These are phyloP conservation scores for Discostella pseudostelligera DNA, from an alignment of 108 stramenopile species.

Conservation along the genomic window DNA sequence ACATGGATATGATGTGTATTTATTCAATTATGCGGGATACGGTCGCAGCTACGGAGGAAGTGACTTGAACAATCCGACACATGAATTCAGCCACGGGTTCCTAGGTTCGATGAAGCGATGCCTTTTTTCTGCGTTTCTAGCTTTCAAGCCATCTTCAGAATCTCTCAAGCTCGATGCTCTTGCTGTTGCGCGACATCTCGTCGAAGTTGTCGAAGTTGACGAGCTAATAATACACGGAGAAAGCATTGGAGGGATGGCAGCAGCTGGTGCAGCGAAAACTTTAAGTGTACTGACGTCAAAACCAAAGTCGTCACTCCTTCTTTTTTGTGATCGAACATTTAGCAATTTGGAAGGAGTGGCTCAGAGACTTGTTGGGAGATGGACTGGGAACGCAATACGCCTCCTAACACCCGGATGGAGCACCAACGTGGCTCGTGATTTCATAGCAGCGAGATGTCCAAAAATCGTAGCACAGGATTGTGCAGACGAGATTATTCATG, in stretches of 20 bases:
- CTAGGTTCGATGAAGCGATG: constrained; percentile 53
- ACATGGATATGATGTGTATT: constrained; percentile 75
- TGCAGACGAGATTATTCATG: constrained; percentile 81
- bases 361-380: constrained; percentile 77
- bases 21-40: constrained; percentile 90
- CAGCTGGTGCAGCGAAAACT: constrained; percentile 64
- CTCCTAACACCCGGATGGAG: constrained; percentile 78
- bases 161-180: constrained; percentile 75
- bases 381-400: constrained; percentile 82
- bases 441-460: constrained; percentile 70
- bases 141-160: constrained; percentile 67
- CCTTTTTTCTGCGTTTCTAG: constrained; percentile 46
- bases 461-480: constrained; percentile 85
- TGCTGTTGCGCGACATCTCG: constrained; percentile 59
- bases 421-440: constrained; percentile 80
- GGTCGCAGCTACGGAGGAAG: constrained; percentile 68
- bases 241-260: constrained; percentile 87
- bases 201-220: constrained; percentile 55
- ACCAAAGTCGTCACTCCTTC: constrained; percentile 31
- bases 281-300: constrained; percentile 20
- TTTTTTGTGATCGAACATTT: constrained; percentile 88
- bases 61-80: constrained; percentile 16
- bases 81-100: constrained; percentile 44
- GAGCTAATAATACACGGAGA: constrained; percentile 81
- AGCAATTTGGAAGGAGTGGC: constrained; percentile 85